phyloP scores from a whole-genome alignment of 163 green algal species.

The Volvox carteri region DNA sequence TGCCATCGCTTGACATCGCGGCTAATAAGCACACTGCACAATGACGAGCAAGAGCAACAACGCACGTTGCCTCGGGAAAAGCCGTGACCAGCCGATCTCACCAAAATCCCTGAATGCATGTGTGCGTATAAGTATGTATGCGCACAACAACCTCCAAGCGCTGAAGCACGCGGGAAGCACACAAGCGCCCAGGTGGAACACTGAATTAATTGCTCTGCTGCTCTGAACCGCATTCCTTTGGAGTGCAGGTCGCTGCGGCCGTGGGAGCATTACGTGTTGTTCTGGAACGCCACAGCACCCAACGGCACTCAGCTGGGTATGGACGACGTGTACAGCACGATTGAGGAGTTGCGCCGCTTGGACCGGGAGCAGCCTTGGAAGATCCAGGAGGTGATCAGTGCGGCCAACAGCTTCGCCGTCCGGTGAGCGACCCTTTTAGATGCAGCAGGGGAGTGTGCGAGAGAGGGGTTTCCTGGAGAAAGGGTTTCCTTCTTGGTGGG shows the following conservation, averaged over 20 bases:
- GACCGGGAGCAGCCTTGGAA: not conserved
- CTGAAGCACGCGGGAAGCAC: too few relatives aligned
- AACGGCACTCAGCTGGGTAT: conserved; percentile 12
- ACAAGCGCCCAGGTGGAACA: too few relatives aligned
- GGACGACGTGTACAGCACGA: conserved; percentile 38
- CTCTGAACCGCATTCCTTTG: too few relatives aligned
- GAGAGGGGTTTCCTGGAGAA: not conserved
- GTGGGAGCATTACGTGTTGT: conserved; percentile 38
- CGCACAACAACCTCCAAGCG: too few relatives aligned
- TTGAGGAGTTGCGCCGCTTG: conserved; percentile 19
- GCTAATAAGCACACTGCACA: too few relatives aligned
- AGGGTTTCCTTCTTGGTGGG: not conserved
- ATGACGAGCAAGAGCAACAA: too few relatives aligned
- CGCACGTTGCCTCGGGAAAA: too few relatives aligned
- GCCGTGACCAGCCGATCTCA: too few relatives aligned
- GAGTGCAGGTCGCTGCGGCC: conserved; percentile 15
- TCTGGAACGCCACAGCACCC: conserved; percentile 14
- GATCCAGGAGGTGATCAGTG: conserved; percentile 13
- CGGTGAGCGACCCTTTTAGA: not conserved
- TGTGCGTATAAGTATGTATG: too few relatives aligned
- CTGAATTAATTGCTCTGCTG: too few relatives aligned
- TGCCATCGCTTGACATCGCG: too few relatives aligned
- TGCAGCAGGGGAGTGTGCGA: not conserved
- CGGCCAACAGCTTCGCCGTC: conserved; percentile 11
- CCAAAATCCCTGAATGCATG: too few relatives aligned